Evolutionary conservation across 148 eudicot genomes (phyloP), one percentile per base, ranked within the genome.

Genomic region (Bassia scoparia): DNA sequence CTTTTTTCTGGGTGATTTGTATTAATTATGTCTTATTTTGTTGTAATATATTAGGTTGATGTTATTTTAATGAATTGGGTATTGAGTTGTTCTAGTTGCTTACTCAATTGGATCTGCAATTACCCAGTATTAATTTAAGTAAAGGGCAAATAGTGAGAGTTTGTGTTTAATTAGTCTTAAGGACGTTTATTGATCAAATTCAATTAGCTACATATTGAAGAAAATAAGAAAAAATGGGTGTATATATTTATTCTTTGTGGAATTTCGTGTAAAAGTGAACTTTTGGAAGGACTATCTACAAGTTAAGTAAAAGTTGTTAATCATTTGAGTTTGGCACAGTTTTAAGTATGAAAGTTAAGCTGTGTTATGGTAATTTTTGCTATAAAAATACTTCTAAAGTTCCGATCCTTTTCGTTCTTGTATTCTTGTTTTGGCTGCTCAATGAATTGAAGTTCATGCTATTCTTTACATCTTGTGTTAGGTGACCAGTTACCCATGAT

Each of bases 401-500:
- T n/a, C n/a, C n/a, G 37, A 44, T 66, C 24, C 18, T 58, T 72
- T 33, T 34, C 48, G 37, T 24, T 27, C 34, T 48, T 24, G 16
- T 37, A 31, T 10, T 11, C 58, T n/a, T 52, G n/a, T 75, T 34
- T 48, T 33, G 52, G 61, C 54, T 78, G 17, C 21, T 72, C 3
- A 1, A 34, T 24, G 27, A 21, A 72, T 5, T 55, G 35, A 69
- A 55, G 14, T 53, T 61, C 66, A 74, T 69, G 11, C 53, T 46
- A 44, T 50, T 21, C 38, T 63, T 2, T 70, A 4, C 70, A 66
- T 46, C 21, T 62, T 38, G 21, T 61, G 53, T 67, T 65, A 74
- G 81, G 78, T 70, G 71, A 7, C n/a, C n/a, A n/a, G n/a, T n/a
- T n/a, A n/a, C n/a, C n/a, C 30, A 53, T 61, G 73, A 35, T 79